Evolutionary conservation across 306 rosid species (phyloP), one percentile per base, ranked within the genome.

Genomic region (Purshia tridentata): DNA sequence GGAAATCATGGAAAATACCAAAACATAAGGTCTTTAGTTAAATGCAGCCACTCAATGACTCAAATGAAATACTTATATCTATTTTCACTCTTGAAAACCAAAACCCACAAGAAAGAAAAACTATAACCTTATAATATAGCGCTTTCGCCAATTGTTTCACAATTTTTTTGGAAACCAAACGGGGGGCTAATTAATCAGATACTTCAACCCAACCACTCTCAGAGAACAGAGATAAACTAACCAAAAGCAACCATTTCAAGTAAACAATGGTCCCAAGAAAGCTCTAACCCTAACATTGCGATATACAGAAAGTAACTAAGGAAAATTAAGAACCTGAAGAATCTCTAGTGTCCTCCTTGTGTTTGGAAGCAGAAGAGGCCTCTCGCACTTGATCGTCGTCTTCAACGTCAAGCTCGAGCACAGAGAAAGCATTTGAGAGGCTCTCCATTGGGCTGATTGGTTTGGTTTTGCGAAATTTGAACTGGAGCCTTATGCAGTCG

Each of bases 321-420:
- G 44, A 67, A 67, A 39, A 18, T 14, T 10, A 11, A 40, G 67
- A 67, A 66, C 70, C 70, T 66, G 70, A 66, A 40, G 82, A 52
- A 46, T 49, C 48, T 57, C 55, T 15, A 49, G 58, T 50, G 54
- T 58, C 76, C 50, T 48, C 69, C 22, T 63, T 35, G 73, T 75
- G 1, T n/a, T 66, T 8, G 35, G 84, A 75, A 72, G 80, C 47
- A 66, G 84, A 63, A 41, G 52, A 29, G 5, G 80, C 51, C 16
- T 23, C 49, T 65, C 73, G 72, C 19, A 77, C 41, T 19, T 55
- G 48, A 73, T 67, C 77, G 74, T 70, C 79, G 70, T 93, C 93
- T 39, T 87, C 93, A 15, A 65, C 93, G 22, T 90, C 98, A 9
- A 93, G 83, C 59, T 83, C 89, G 53, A 90, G 77, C 41, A 84